These are phyloP conservation scores for Angomonas ambiguus DNA, from an alignment of 208 protist genomes.

Conservation along the genomic window DNA sequence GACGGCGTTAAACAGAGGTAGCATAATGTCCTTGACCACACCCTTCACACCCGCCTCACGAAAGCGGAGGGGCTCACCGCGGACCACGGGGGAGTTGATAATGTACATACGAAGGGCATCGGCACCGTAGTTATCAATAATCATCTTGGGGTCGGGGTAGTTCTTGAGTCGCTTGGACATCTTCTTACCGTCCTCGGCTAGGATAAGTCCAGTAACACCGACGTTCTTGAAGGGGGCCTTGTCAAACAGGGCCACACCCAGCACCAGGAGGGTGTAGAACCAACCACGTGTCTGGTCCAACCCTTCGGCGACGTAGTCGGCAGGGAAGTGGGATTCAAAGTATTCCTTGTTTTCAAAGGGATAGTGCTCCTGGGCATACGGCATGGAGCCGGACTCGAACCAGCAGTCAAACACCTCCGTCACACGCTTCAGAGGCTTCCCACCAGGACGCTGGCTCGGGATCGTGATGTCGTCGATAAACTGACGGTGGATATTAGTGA, in stretches of 20 bases:
- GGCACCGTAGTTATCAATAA: conserved; percentile 96
- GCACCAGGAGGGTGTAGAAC: conserved; percentile 99
- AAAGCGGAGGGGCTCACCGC: conserved; percentile 96
- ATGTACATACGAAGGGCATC: conserved; percentile 99
- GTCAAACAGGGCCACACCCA: conserved; percentile 98
- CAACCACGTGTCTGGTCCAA: conserved; percentile 98
- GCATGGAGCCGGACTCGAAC: conserved; percentile 99
- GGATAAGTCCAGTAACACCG: conserved; percentile 99
- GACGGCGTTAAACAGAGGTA: conserved; percentile 98
- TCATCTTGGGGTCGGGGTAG: conserved; percentile 97
- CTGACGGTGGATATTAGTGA: conserved; percentile 97
- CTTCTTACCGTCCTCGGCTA: conserved; percentile 98
- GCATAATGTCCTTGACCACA: conserved; percentile 97
- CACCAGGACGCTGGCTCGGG: conserved; percentile 90
- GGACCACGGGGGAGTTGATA: conserved; percentile 99
- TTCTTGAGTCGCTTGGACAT: conserved; percentile 99
- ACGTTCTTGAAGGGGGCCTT: conserved; percentile 98
- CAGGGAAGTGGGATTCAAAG: conserved; percentile 94
- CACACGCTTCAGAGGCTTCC: conserved; percentile 88
- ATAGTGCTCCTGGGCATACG: conserved; percentile 99
- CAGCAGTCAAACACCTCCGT: conserved; percentile 99
- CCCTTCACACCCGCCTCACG: conserved; percentile 90
- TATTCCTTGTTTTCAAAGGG: conserved; percentile 99
- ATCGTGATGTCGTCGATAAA: conserved; percentile 98
- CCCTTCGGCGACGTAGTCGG: conserved; percentile 99